Base-by-base conservation (phyloP, 352 stramenopile species). In the Elongisporangium undulatum region DNA sequence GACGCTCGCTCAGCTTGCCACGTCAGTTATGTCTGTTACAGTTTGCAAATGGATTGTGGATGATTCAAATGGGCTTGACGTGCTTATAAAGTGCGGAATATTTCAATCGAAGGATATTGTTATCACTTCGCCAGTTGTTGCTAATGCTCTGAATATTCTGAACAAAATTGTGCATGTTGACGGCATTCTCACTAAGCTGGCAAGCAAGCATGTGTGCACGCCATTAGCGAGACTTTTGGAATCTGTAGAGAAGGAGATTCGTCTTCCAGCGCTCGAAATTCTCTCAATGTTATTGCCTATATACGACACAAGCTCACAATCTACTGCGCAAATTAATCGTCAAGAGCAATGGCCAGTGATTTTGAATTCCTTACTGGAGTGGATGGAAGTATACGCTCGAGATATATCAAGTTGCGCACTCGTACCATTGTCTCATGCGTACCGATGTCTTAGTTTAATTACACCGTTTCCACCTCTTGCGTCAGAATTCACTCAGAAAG, bases 331-430 rank as follows among this genome's bases (percentile, higher is more conserved):
- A 2, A 49, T 59, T 8, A 56, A 24, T 5, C 50, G 41, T 9
- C 61, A 54, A 17, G 77, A 88, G 19, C 52, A 66, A 9, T 90
- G 81, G 82, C 53, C 62, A 0, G 23, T 19, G 6, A 61, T 91
- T 2, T 59, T 89, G 8, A 50, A 68, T 8, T 66, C 87, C 38
- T 52, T 89, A n/a, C 66, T 82, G 17, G 82, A 91, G 59, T 91
- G 82, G 82, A 88, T 91, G 73, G 75, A 89, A 29, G 70, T 91
- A 10, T 89, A 81, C 24, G 71, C 68, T 4, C 68, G 75, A 21
- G 82, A 91, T 15, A 72, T 68, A 20, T 41, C 66, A 19, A 69
- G 45, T 1, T 79, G 71, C 16, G 51, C 67, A 2, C n/a, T 71
- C 3, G 61, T 29, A 12, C 70, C 72, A 2, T 55, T 90, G 0